Conservation (phyloP, 176 grass and related monocot species). For the Aegilops speltoides region DNA sequence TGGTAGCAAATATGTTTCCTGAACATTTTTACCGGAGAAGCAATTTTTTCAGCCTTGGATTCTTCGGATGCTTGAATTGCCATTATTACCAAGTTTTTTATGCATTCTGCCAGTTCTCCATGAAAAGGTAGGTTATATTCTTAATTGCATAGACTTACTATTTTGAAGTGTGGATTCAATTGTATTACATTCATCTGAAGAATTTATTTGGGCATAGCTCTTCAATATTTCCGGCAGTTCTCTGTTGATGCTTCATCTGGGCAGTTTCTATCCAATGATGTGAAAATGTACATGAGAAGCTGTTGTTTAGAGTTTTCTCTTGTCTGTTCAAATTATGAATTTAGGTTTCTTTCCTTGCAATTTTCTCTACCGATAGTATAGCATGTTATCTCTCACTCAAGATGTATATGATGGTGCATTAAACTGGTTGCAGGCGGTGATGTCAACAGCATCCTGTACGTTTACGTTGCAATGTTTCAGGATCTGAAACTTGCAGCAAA, state of each 20-base stretch:
- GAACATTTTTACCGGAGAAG: conserved; percentile 50
- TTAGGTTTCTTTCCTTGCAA: conserved; percentile 17
- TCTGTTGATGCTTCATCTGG: conserved; percentile 47
- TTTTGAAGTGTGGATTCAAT: background rate
- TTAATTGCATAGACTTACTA: background rate
- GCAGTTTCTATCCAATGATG: conserved; percentile 35
- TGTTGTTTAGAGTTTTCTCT: conserved; percentile 37
- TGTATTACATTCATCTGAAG: background rate
- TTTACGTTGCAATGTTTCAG: background rate
- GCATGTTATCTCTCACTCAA: background rate
- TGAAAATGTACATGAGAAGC: conserved; percentile 39
- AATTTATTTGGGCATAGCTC: conserved; percentile 21
- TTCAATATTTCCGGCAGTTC: conserved; percentile 48
- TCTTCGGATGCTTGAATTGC: conserved; percentile 22
- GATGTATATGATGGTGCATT: background rate
- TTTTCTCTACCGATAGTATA: conserved; percentile 9
- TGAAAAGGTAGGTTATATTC: conserved; percentile 28
- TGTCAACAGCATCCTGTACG: background rate
- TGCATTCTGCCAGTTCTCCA: conserved; percentile 33
- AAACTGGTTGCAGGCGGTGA: background rate
- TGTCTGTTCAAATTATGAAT: conserved; percentile 39
- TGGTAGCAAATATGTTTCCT: conserved; percentile 41
- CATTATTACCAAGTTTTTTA: conserved; percentile 38
- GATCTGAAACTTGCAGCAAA: background rate
- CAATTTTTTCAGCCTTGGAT: conserved; percentile 40